Evolutionary conservation across 2,329 filamentous ascomycete species (phyloP), one percentile per base, ranked within the genome.

Genomic region (Diplodia intermedia): DNA sequence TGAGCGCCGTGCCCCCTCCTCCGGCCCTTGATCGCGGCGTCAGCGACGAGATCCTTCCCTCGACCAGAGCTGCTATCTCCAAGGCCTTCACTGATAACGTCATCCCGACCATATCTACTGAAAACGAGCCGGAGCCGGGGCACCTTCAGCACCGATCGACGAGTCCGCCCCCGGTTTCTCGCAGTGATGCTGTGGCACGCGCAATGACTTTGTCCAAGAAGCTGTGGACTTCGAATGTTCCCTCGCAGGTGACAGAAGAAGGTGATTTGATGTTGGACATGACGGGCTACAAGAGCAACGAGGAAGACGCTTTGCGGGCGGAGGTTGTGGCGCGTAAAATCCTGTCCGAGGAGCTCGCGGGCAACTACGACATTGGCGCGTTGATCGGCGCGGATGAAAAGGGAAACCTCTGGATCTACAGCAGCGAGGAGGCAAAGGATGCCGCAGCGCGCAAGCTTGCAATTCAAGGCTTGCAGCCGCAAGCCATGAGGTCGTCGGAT

Each of bases 371-470:
- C 76, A 97, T 99, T 73, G 95, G 95, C 6, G 91, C 94, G 1
- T 85, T 99, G 36, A 97, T 99, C 73, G 95, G 94, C 14, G 94
- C 95, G 54, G 95, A 99, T 76, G 93, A 97, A 75, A 89, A 95
- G 69, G 95, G 95, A 7, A 99, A 99, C 74, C 85, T 99, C n/a
- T 98, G 95, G 94, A 98, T 99, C 72, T 99, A 99, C 82, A 95
- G 93, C 80, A 98, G 94, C 74, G 94, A 98, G 78, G 94, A 97
- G 75, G 93, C 95, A 29, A 98, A 97, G 76, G 91, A 95, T 74
- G 91, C 91, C 7, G 94, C 94, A 38, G 90, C 90, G 82, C 89
- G 90, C 47, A 84, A 85, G 73, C 83, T 85, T 2, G 80, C 82
- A 1, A 76, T 89, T 69, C 82, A 82, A 31, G 81, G 82, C 4